Evolutionary conservation across 78 protist genomes (phyloP).

Genomic region (Dictyostelium brefeldianum): DNA sequence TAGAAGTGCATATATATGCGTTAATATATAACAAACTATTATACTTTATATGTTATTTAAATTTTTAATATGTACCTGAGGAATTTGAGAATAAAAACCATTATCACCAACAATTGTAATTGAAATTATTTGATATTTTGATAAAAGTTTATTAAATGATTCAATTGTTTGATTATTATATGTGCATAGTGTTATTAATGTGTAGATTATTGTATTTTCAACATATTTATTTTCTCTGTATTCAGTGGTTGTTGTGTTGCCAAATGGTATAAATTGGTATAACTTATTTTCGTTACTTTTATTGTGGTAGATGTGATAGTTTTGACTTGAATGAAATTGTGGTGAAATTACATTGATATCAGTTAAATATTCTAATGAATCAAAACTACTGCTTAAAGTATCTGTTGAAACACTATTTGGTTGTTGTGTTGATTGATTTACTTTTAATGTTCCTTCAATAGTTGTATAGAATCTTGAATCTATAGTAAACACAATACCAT

Average conservation of each 20-base stretch:
- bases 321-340: conserved; percentile 66
- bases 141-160: not conserved
- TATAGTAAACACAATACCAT: conserved; percentile 82
- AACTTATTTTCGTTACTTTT: not conserved
- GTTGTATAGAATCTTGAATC: conserved; percentile 84
- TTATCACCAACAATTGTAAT: conserved; percentile 85
- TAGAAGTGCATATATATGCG: not conserved
- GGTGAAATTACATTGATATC: conserved; percentile 63
- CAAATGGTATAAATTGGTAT: conserved; percentile 15
- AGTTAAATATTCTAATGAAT: not conserved
- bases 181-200: not conserved
- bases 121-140: conserved; percentile 4
- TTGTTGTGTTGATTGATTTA: not conserved
- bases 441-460: conserved; percentile 3
- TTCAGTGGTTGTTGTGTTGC: not conserved
- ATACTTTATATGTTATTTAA: too few relatives aligned
- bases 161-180: not conserved
- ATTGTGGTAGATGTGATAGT: conserved; percentile 19
- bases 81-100: conserved; percentile 90
- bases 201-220: conserved; percentile 51
- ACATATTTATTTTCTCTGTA: conserved; percentile 74
- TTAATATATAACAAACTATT: not conserved
- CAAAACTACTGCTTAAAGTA: not conserved
- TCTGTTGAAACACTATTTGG: not conserved
- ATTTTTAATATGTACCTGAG: conserved; percentile 47